Evolutionary conservation across 306 rosid species (phyloP), one percentile per base, ranked within the genome.

Genomic region (Fragaria vesca): DNA sequence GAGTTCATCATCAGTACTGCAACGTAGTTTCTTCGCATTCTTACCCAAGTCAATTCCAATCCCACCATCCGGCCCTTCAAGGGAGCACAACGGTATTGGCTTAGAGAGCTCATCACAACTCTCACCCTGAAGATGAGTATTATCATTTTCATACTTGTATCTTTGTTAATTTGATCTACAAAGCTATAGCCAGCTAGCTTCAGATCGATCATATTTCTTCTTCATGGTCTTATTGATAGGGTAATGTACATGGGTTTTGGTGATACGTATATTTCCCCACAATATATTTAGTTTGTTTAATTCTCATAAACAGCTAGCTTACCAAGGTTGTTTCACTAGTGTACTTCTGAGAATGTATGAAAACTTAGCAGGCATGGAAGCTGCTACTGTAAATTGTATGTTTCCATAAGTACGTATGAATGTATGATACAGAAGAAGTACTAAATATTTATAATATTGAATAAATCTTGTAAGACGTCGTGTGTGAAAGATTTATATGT

Each of bases 11-110:
- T 26, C 71, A 28, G 71, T 18, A 43, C n/a, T 15, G 71, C 71
- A 76, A 32, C 85, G 51, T 9, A 82, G 66, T 36, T 77, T 92
- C 85, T 71, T 63, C 51, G 92, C 89, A 8, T 94, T 74, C 75
- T 70, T 88, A 72, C 98, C 97, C 3, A 94, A 88, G 79, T 95
- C 85, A 24, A 63, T 52, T 60, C 89, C 92, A 46, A 75, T 86
- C 71, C 93, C 97, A 62, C 90, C 95, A 66, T 94, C 98, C n/a
- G 97, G 90, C 4, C 98, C 98, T 76, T 94, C 98, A 13, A 90
- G 79, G 81, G 45, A 86, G 82, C 97, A 92, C 89, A 92, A 94
- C 66, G 81, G 69, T 78, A 61, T 92, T 75, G 87, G 89, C 13
- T 76, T 89, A 73, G 82, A 84, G 67, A 82, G 85, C 83, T 84